Evolutionary conservation across 805 yeast species (phyloP).

Genomic region (Candida arabinofermentans): DNA sequence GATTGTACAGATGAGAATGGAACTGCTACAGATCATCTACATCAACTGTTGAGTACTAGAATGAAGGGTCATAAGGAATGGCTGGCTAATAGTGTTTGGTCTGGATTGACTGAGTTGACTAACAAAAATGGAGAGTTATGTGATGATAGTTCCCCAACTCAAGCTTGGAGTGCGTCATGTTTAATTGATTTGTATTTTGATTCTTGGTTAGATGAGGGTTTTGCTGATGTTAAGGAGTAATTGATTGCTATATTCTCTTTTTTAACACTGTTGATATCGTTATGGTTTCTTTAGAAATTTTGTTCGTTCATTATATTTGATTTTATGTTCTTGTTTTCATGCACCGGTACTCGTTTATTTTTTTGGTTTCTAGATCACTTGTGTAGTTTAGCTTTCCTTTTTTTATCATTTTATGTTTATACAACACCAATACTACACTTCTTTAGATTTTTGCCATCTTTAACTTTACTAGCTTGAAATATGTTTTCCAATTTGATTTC

Average conservation of each 20-base stretch:
- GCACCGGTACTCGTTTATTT: no score
- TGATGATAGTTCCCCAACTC: constrained; percentile 87
- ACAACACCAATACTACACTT: no score
- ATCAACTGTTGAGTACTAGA: constrained; percentile 56
- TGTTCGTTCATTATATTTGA: no score
- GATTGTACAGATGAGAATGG: constrained; percentile 32
- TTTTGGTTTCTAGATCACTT: no score
- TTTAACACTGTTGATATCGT: not conserved
- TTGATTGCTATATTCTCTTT: not conserved
- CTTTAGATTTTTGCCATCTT: no score
- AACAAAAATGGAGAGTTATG: constrained; percentile 83
- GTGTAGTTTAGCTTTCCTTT: no score
- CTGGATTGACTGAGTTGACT: constrained; percentile 89
- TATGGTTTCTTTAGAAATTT: no score
- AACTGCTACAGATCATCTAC: constrained; percentile 45
- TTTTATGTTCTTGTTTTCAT: not conserved
- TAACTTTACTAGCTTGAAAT: no score
- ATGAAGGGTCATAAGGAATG: constrained; percentile 63
- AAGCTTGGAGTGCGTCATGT: constrained; percentile 94
- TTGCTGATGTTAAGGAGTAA: constrained; percentile 1
- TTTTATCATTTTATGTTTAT: no score
- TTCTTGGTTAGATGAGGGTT: constrained; percentile 35
- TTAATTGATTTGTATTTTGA: constrained; percentile 76
- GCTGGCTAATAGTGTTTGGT: constrained; percentile 81
- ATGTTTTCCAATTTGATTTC: no score